Evolutionary conservation across 73 alveolate species (phyloP).

Genomic region (Durusdinium trenchii): DNA sequence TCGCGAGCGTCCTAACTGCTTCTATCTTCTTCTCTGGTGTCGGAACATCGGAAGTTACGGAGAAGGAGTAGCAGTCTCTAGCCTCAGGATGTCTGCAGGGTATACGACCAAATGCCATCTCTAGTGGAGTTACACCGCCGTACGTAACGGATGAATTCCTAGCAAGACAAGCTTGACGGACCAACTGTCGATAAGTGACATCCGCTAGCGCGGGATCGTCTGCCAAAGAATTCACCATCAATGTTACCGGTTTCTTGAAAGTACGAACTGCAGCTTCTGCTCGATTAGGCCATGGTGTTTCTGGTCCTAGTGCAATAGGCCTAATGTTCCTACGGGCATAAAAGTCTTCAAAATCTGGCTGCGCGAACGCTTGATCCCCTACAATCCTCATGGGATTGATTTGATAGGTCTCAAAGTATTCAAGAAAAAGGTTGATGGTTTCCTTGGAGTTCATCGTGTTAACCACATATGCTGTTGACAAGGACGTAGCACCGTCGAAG

Average conservation of each 20-base stretch:
- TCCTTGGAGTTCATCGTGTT: not conserved
- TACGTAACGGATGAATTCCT: not conserved
- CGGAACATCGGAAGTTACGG: not conserved
- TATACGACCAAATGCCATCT: constrained; percentile 15
- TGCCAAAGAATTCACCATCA: no score
- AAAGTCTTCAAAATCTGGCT: not conserved
- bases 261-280: not conserved
- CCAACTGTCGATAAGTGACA: not conserved
- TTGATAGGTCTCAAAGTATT: constrained; percentile 4
- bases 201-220: no score
- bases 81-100: not conserved
- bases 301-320: not conserved
- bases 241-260: not conserved
- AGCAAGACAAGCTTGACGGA: not conserved
- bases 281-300: constrained; percentile 25
- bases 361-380: not conserved
- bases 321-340: not conserved
- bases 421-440: not conserved
- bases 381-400: no score
- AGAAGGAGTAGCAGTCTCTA: not conserved
- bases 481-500: not conserved
- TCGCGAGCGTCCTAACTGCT: not conserved
- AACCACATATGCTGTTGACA: not conserved
- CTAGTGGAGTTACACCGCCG: constrained; percentile 22
- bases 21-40: not conserved